Conservation (phyloP, 345 rosid genomes). For the Carallia pectinifolia region DNA sequence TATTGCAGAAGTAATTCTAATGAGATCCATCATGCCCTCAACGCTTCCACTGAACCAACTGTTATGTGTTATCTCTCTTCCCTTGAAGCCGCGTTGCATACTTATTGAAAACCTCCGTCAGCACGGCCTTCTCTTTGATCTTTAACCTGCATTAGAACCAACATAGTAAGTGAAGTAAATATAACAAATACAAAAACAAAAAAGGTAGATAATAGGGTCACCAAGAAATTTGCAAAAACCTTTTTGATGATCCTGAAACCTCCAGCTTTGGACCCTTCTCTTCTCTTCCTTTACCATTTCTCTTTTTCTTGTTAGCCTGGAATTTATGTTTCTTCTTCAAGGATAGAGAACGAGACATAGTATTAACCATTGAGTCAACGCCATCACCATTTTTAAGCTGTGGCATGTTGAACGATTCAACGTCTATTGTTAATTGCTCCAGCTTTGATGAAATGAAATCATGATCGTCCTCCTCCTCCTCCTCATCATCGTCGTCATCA, state of each 20-base stretch:
- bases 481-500: conserved; percentile 9
- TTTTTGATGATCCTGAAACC: conserved; percentile 62
- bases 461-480: too few species aligned
- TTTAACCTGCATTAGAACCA: conserved; percentile 50
- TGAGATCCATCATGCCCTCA: neutral
- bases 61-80: conserved; percentile 27
- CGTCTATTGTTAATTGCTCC: conserved; percentile 33
- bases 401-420: conserved; percentile 24
- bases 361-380: conserved; percentile 5
- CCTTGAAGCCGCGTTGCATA: conserved; percentile 49
- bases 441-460: conserved; percentile 21
- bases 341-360: conserved; percentile 13
- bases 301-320: conserved; percentile 31
- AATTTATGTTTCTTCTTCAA: conserved; percentile 24
- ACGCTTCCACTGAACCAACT: neutral
- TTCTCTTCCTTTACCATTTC: conserved; percentile 30
- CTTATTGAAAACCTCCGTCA: conserved; percentile 64
- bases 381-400: conserved; percentile 15
- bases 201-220: neutral
- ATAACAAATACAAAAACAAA: neutral
- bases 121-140: conserved; percentile 71
- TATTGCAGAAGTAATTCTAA: neutral
- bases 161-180: neutral
- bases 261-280: conserved; percentile 36
- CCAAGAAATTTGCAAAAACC: conserved; percentile 32